Evolutionary conservation across 176 grass and related monocot species (phyloP), one percentile per base, ranked within the genome.

Genomic region (Oryza brachyantha): DNA sequence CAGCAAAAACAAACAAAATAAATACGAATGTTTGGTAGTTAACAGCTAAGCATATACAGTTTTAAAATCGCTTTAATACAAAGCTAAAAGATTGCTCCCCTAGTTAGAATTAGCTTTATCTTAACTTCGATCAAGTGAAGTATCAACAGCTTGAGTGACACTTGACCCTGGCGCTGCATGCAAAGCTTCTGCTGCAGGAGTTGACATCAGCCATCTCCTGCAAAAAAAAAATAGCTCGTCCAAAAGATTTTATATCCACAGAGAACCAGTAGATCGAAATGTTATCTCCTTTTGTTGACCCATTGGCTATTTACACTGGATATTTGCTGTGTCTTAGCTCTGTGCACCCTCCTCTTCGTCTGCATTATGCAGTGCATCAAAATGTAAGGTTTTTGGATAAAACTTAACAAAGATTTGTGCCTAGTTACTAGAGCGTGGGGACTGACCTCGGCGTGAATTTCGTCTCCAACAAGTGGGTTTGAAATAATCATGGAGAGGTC

Each of bases 401-500:
- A 36, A 68, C 29, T 3, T 29, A 12, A 36, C 14, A 64, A 54
- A 28, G 10, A 67, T 11, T 42, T 37, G 48, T 41, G 38, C 29
- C 21, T 67, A 16, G 34, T 39, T 59, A 31, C 45, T 57, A 41
- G 19, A 38, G 35, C 29, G 19, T 38, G 29, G 41, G 74, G 74
- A 74, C 78, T 46, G 75, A 84, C 88, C 88, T 93, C 87, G 81
- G 48, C 38, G 75, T 8, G 89, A 68, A 22, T 27, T 61, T 88
- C 50, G 86, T 71, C 73, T 38, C 63, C 73, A 85, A 70, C 63
- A 68, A 1, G 26, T 32, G 22, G 54, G 75, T 32, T 74, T 81
- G 61, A 97, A 81, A 69, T 89, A 93, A 38, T 81, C 46, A 35
- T 67, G 74, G 27, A 93, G 76, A 35, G 94, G 84, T 84, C 80